Base-by-base conservation (phyloP, 1,284 basidiomycete species). In the Puccinia horiana region DNA sequence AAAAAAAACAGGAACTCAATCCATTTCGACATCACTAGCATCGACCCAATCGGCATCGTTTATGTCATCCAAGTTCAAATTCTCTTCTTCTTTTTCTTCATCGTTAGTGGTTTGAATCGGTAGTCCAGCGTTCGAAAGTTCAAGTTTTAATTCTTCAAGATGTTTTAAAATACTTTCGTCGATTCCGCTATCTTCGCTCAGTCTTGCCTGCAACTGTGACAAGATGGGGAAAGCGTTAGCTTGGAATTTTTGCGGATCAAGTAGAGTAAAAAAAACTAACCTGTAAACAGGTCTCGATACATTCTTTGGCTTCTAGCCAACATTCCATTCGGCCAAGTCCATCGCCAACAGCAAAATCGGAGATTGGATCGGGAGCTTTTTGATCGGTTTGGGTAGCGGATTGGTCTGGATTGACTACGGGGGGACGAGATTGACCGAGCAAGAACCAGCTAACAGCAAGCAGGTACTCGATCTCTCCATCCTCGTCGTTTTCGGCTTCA, bases 361-460 rank as follows among this genome's bases (percentile, higher is more conserved):
- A 90, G 20, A 88, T 89, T n/a, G 89, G 20, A 16, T 35, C 35
- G 49, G 23, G 32, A 40, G 26, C n/a, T 32, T 29, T 90, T 44
- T 87, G 89, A 83, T 78, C 58, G 91, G 91, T 83, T 23, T 20
- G 61, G 83, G 58, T 77, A 82, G 42, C 47, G 29, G 40, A 26
- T 16, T 91, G 89, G 85, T 93, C 91, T 0, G 90, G 90, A 90
- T 92, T 91, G 56, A 47, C 1, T 32, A 52, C 44, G 16, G 72
- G 32, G 8, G 44, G 49, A 32, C 87, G 77, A 18, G 86, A 85
- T 82, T 88, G 86, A 11, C 87, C 89, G 14, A 88, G 85, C 61
- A 96, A 88, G 88, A 92, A 94, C 89, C 94, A 95, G 83, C 93
- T 92, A 94, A 94, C 96, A 76, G 94, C 95, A 86, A 95, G 93